These are phyloP conservation scores for Dictyostelium purpureum DNA, from an alignment of 78 protist genomes.

Conservation along the genomic window DNA sequence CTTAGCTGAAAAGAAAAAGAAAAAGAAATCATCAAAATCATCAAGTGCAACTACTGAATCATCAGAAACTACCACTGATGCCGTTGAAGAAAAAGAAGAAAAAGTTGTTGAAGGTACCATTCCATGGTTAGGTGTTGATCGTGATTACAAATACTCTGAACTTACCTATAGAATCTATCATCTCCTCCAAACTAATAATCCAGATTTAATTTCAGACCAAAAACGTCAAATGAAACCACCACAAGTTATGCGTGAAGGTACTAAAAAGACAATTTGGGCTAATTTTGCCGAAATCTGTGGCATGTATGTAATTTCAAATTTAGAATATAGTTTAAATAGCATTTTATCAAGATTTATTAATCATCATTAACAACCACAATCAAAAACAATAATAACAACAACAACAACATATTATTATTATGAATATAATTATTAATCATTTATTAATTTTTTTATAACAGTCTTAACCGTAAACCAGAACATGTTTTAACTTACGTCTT, in stretches of 20 bases:
- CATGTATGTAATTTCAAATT: no score
- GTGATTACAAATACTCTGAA: slow-evolving; percentile 72
- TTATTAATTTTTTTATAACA: background rate
- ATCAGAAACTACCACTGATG: background rate
- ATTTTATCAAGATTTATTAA: no score
- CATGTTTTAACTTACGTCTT: slow-evolving; percentile 91
- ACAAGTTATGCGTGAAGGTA: slow-evolving; percentile 86
- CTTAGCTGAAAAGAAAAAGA: slow-evolving; percentile 46
- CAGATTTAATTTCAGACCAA: slow-evolving; percentile 49
- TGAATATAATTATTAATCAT: background rate
- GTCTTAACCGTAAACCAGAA: slow-evolving; percentile 89
- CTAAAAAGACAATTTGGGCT: slow-evolving; percentile 88
- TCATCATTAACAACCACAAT: no score
- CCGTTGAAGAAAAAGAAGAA: slow-evolving; percentile 52
- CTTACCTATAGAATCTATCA: slow-evolving; percentile 71
- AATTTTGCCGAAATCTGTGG: slow-evolving; percentile 95
- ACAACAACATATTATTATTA: background rate
- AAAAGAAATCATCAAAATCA: slow-evolving; percentile 25
- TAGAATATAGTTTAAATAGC: no score
- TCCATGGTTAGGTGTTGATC: slow-evolving; percentile 61
- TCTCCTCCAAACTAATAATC: slow-evolving; percentile 60
- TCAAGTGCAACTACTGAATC: background rate
- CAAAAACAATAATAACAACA: no score
- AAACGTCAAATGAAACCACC: slow-evolving; percentile 89
- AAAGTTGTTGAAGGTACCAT: background rate